Conservation (phyloP, 2,329 filamentous ascomycete genomes). For the Penicillium decumbens region DNA sequence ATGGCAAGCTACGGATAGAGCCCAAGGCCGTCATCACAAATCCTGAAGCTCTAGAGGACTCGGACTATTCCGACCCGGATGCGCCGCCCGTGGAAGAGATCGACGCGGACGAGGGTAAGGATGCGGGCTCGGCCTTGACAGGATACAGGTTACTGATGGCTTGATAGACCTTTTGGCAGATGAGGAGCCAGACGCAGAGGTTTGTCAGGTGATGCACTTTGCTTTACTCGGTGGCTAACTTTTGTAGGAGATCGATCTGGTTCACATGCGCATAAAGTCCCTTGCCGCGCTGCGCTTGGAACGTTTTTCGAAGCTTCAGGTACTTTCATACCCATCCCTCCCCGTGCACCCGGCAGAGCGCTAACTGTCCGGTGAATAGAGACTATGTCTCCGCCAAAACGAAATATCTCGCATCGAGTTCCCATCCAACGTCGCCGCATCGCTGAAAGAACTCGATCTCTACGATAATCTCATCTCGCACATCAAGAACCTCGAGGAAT, state of each 20-base stretch:
- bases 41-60: slow-evolving; percentile 75
- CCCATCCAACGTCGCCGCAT: slow-evolving; percentile 60
- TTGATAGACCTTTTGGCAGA: slow-evolving; percentile 55
- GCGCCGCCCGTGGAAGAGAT: slow-evolving; percentile 68
- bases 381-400: slow-evolving; percentile 90
- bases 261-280: slow-evolving; percentile 78
- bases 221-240: neutral
- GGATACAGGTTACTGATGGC: slow-evolving; percentile 7
- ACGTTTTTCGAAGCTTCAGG: slow-evolving; percentile 70
- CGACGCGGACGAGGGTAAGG: slow-evolving; percentile 70
- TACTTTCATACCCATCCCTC: slow-evolving; percentile 28
- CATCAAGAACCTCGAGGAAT: slow-evolving; percentile 73
- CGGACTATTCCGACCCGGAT: slow-evolving; percentile 74
- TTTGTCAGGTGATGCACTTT: slow-evolving; percentile 20
- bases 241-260: slow-evolving; percentile 72
- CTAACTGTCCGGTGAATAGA: slow-evolving; percentile 33
- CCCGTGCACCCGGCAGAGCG: neutral
- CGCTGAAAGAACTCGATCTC: slow-evolving; percentile 78
- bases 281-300: slow-evolving; percentile 75
- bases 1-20: slow-evolving; percentile 54
- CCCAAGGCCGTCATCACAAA: slow-evolving; percentile 66
- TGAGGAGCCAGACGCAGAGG: slow-evolving; percentile 52
- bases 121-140: neutral
- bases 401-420: slow-evolving; percentile 75
- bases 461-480: slow-evolving; percentile 95